Percentiles rank a stretch among this genome's conserved stretches.
These are phyloP conservation scores for Logfia minima DNA, from an alignment of 129 eudicot species.

Conservation along the genomic window DNA sequence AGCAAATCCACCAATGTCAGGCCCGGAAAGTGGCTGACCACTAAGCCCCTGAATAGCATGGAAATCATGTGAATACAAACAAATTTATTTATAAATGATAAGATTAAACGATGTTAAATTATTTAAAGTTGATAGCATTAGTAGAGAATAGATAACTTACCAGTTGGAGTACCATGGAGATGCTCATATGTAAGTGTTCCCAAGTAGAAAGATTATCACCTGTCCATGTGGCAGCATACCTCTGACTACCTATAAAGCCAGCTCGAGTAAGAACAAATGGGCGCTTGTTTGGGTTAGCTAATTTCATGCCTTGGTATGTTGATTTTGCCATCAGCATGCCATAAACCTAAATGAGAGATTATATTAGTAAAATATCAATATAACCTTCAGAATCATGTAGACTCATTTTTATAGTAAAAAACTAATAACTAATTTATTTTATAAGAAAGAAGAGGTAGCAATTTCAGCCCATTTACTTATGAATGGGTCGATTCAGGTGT, in stretches of 20 bases:
- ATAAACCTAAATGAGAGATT: slow-evolving; percentile 54
- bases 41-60: slow-evolving; percentile 42
- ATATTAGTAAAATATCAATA: slow-evolving; percentile 9
- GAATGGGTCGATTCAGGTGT: neutral
- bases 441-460: neutral
- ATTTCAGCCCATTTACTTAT: neutral
- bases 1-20: slow-evolving; percentile 97
- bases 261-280: slow-evolving; percentile 99
- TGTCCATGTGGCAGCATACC: slow-evolving; percentile 99
- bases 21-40: slow-evolving; percentile 97
- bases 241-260: slow-evolving; percentile 92
- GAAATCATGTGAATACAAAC: neutral
- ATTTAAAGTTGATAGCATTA: neutral
- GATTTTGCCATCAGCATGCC: slow-evolving; percentile 98
- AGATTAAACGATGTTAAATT: neutral
- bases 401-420: neutral
- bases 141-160: slow-evolving; percentile 39
- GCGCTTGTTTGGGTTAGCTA: slow-evolving; percentile 67
- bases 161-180: slow-evolving; percentile 95
- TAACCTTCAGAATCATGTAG: neutral
- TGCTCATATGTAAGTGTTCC: slow-evolving; percentile 98
- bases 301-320: slow-evolving; percentile 87
- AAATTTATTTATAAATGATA: too few species aligned
- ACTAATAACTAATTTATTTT: neutral
- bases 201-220: slow-evolving; percentile 97